phyloP scores from a whole-genome alignment of 495 filamentous ascomycete genomes.

The Annulohypoxylon stygium region DNA sequence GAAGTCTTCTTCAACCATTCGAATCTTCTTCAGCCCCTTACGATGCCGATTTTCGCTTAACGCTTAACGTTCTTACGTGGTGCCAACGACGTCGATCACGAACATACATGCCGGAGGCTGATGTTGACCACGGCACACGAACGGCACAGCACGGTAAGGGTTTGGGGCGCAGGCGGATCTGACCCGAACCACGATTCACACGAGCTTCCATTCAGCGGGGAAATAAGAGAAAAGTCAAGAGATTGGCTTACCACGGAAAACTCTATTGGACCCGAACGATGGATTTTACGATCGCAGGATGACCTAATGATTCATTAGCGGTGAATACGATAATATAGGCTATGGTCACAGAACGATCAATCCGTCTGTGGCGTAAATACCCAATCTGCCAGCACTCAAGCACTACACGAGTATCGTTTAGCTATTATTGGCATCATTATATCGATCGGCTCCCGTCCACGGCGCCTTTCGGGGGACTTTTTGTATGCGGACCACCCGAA shows the following conservation, averaged over 20 bases:
- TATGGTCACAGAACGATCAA: conserved; percentile 9
- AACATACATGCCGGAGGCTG: conserved; percentile 26
- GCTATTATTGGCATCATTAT: conserved; percentile 1
- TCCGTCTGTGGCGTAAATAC: conserved; percentile 14
- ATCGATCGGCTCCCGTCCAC: conserved; percentile 18
- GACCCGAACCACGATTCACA: conserved; percentile 17
- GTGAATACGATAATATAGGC: conserved; percentile 25
- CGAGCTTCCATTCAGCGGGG: conserved; percentile 31
- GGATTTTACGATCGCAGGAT: conserved; percentile 16
- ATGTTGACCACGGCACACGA: conserved; percentile 15
- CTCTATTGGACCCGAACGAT: conserved; percentile 17
- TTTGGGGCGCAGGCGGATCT: conserved; percentile 29
- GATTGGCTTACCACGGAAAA: not conserved
- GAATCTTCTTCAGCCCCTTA: not conserved
- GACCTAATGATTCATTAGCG: conserved; percentile 21
- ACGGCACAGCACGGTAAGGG: not conserved
- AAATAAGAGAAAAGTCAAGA: conserved; percentile 9
- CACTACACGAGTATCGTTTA: not conserved
- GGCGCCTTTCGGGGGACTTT: not conserved
- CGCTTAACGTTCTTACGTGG: conserved; percentile 24
- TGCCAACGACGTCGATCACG: not conserved
- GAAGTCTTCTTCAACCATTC: conserved; percentile 12
- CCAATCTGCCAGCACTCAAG: not conserved
- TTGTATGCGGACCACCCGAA: not conserved
- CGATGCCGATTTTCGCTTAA: not conserved